Base-by-base conservation (phyloP, 179 eudicot species). In the Silene noctiflora region DNA sequence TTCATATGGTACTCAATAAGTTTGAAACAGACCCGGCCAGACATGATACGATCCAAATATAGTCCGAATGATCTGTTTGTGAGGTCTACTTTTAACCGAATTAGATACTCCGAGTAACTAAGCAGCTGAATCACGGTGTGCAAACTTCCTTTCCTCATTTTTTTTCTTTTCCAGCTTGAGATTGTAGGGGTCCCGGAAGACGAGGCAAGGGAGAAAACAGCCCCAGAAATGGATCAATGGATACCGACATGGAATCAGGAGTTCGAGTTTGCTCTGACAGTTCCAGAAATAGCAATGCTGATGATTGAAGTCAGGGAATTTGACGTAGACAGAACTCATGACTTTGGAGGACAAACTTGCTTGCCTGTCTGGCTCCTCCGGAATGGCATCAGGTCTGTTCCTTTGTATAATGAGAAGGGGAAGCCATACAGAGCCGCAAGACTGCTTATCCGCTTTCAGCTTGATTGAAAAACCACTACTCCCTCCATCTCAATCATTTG, bases 261-360 rank as follows among this genome's bases (percentile, higher is more conserved):
- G 71, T 87, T 87, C 51, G 77, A 81, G 58, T 87, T 87, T 66
- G 81, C 81, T 3, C 75, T 87, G 29, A 84, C 83, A 39, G 84
- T 83, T 51, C 85, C 87, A 17, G 84, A 85, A 53, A n/a, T 85
- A 77, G 90, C 88, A 48, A 25, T 87, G 31, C 84, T 85, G 73
- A 77, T 85, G 53, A 87, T 87, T 24, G 85, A 85, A 75, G 90
- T 85, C 25, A 42, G 69, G 22, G 90, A 86, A 71, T 87, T 81
- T 51, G 83, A 87, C 76, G 35, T 78, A 6, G 44, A 83, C n/a
- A 81, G 81, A 13, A 48, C 61, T 33, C 77, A 81, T 35, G 88
- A 80, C 31, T 87, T 87, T 22, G 89, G 84, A 72, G 89, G 89
- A 22, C 88, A 87, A 75, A 85, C 89, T 13, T 85, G 85, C 66